phyloP scores from a whole-genome alignment of 2,329 filamentous ascomycete genomes.

The Fusarium globosum region DNA sequence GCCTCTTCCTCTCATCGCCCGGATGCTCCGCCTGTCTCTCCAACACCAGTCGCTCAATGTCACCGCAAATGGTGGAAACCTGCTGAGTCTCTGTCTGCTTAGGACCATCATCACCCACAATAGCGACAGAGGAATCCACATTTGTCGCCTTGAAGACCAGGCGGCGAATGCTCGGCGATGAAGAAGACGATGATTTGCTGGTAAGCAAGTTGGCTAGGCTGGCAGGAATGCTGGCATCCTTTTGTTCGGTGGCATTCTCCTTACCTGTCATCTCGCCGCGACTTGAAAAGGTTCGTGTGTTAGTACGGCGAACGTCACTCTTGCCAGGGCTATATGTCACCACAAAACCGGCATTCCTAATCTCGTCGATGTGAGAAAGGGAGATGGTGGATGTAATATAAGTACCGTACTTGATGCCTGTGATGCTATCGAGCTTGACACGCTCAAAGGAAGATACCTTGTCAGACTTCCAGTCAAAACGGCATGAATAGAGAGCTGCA shows the following conservation, averaged over 20 bases:
- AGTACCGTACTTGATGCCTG: conserved; percentile 79
- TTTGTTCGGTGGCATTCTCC: conserved; percentile 31
- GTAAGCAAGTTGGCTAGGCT: conserved; percentile 58
- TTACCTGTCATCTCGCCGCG: conserved; percentile 50
- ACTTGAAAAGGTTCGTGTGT: conserved; percentile 82
- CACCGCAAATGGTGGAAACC: conserved; percentile 74
- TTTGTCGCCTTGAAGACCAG: conserved; percentile 47
- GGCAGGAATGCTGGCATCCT: conserved; percentile 43
- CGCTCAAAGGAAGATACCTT: conserved; percentile 94
- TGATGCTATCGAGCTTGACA: conserved; percentile 79
- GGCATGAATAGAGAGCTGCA: conserved; percentile 85
- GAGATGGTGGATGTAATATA: conserved; percentile 93
- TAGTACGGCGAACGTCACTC: conserved; percentile 79
- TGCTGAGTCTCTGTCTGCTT: conserved; percentile 65
- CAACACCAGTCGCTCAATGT: conserved; percentile 77
- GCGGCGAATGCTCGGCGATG: conserved; percentile 14
- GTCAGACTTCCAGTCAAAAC: conserved; percentile 94
- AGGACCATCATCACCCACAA: conserved; percentile 58
- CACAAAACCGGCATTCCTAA: conserved; percentile 85
- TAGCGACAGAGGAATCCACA: conserved; percentile 63
- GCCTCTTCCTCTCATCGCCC: conserved; percentile 56
- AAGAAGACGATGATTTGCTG: conserved; percentile 45
- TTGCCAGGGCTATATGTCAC: conserved; percentile 79
- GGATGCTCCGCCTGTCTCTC: conserved; percentile 56
- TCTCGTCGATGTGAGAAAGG: conserved; percentile 78